Evolutionary conservation across 1,139 yeast species (phyloP), one percentile per base, ranked within the genome.

Genomic region (Torulaspora globosa): DNA sequence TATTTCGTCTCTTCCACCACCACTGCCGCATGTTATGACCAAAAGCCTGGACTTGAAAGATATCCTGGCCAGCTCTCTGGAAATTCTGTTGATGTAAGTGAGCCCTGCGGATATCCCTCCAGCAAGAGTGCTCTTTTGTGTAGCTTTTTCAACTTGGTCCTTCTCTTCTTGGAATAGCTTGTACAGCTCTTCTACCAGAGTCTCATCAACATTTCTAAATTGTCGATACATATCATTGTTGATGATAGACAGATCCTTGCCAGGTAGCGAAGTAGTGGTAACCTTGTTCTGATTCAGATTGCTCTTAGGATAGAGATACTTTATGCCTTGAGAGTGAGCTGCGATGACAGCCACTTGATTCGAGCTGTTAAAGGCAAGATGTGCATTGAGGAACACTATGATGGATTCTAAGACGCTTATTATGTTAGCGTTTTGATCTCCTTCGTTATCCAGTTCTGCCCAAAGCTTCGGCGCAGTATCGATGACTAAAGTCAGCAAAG

Each of bases 261-360:
- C 57, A 1, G 58, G 54, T 2, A 54, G 44, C 5, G 48, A 40
- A 11, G 31, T 19, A n/a, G 41, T 39, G 2, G 42, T 26, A 7
- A 34, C 31, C n/a, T 39, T 31, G 14, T 47, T 37, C 36, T 44
- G 50, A n/a, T 31, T 48, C 3, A 46, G 36, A 26, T 49, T 41
- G 24, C 53, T 50, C 28, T 61, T 70, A 0, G 98, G 97, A 60
- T 84, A 88, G 16, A 92, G 63, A 56, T 85, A 79, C 55, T 72
- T 71, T 0, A 95, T 82, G 0, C 92, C 89, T 11, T 70, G 67
- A 1, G 89, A 78, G 48, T 89, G 84, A 21, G 88, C 84, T 1
- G 88, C 85, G 30, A 92, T 78, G 26, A 92, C 80, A 6, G 95
- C 86, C 9, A 90, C 95, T 60, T 80, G 79, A 64, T 92, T 92